Evolutionary conservation across 257 asterid genomes (phyloP).

Genomic region (Nicotiana sylvestris): DNA sequence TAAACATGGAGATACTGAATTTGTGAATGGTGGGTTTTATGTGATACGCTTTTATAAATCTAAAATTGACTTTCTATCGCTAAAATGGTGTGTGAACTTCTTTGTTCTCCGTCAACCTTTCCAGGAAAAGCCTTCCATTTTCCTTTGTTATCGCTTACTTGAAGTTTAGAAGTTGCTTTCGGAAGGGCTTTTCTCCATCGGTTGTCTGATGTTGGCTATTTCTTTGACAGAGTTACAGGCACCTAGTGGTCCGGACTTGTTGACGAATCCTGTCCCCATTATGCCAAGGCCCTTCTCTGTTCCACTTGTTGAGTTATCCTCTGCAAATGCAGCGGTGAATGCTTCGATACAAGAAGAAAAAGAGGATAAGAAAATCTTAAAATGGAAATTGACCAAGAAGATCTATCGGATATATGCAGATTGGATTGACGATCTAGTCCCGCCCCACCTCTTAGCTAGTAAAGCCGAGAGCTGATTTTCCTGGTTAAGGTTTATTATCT

Average conservation of each 20-base stretch:
- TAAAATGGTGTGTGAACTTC: neutral
- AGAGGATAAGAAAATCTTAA: slow-evolving; percentile 28
- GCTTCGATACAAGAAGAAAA: slow-evolving; percentile 23
- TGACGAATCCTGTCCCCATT: slow-evolving; percentile 10
- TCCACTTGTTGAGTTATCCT: slow-evolving; percentile 12
- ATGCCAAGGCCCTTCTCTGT: slow-evolving; percentile 26
- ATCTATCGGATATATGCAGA: slow-evolving; percentile 62
- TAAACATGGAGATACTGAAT: neutral
- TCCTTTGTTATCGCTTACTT: neutral
- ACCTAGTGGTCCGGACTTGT: slow-evolving; percentile 25
- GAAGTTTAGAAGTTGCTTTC: neutral
- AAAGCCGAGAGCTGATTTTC: slow-evolving; percentile 20
- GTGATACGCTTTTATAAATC: neutral
- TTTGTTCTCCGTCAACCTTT: neutral
- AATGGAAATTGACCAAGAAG: slow-evolving; percentile 60
- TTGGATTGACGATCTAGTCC: slow-evolving; percentile 58
- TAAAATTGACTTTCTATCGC: neutral
- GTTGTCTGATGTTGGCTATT: neutral
- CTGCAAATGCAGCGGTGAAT: slow-evolving; percentile 19
- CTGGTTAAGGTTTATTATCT: neutral
- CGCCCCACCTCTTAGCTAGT: slow-evolving; percentile 34
- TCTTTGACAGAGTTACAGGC: slow-evolving; percentile 39
- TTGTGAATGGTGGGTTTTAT: neutral
- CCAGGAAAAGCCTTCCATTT: neutral
- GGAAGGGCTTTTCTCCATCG: neutral